Evolutionary conservation across 78 protist genomes (phyloP).

Genomic region (Ministeria vibrans): DNA sequence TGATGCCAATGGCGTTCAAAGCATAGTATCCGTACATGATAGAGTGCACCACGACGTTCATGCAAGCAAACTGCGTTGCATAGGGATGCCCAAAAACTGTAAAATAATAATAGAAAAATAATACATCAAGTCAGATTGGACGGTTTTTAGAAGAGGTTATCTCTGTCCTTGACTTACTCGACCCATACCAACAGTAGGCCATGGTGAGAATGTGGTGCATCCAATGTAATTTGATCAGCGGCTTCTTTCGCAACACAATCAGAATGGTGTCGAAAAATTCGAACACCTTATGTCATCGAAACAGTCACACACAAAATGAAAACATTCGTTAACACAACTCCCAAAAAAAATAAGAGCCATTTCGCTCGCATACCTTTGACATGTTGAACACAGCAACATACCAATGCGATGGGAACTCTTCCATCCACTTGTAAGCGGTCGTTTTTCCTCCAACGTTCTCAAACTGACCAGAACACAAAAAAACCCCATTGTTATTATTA

Average conservation of each 20-base stretch:
- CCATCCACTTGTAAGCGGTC: no score
- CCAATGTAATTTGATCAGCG: slow-evolving; percentile 64
- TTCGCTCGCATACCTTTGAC: neutral
- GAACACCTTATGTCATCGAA: slow-evolving; percentile 23
- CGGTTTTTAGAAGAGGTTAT: neutral
- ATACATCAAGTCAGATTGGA: neutral
- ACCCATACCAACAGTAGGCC: slow-evolving; percentile 53
- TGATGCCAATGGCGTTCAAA: neutral
- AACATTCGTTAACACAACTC: neutral
- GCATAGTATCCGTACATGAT: slow-evolving; percentile 59
- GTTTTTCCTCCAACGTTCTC: no score
- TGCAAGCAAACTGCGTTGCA: slow-evolving; percentile 25
- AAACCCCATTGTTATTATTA: no score
- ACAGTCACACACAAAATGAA: neutral
- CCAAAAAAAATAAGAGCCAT: neutral
- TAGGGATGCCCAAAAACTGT: neutral
- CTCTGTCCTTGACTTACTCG: no score
- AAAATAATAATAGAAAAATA: neutral
- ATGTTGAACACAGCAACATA: neutral
- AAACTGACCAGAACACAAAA: no score
- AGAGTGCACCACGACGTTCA: slow-evolving; percentile 60
- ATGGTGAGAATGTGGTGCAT: slow-evolving; percentile 63
- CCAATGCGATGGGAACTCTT: no score
- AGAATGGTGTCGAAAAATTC: slow-evolving; percentile 43
- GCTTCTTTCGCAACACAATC: slow-evolving; percentile 15